Conservation (phyloP, 2,329 filamentous ascomycete species). For the Rugonectria rugulosa region DNA sequence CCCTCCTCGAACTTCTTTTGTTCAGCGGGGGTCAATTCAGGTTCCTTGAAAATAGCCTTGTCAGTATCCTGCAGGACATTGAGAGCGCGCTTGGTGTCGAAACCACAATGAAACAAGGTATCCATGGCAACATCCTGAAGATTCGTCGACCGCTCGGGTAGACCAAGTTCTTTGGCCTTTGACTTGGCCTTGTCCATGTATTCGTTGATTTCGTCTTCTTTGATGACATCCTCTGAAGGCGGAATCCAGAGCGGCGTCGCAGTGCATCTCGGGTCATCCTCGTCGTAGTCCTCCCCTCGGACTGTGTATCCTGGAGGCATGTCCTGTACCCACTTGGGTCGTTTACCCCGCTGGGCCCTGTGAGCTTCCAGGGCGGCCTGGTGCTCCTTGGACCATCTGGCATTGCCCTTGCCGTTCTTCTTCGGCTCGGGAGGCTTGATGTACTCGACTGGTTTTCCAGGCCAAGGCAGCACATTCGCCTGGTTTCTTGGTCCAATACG, state of each 20-base stretch:
- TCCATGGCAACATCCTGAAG: slow-evolving; percentile 84
- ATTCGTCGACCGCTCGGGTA: slow-evolving; percentile 82
- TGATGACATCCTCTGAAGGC: slow-evolving; percentile 60
- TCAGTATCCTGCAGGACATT: slow-evolving; percentile 73
- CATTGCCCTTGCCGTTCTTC: slow-evolving; percentile 80
- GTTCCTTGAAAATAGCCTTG: slow-evolving; percentile 81
- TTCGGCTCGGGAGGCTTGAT: slow-evolving; percentile 89
- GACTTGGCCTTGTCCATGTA: slow-evolving; percentile 77
- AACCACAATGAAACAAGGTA: slow-evolving; percentile 75
- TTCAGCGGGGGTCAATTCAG: slow-evolving; percentile 78
- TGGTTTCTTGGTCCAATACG: slow-evolving; percentile 91
- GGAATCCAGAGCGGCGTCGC: slow-evolving; percentile 82
- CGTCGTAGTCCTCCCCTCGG: slow-evolving; percentile 79
- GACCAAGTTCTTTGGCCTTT: slow-evolving; percentile 71
- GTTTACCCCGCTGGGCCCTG: slow-evolving; percentile 77
- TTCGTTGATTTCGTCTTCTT: slow-evolving; percentile 70
- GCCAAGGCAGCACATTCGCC: slow-evolving; percentile 85
- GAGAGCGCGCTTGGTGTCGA: slow-evolving; percentile 74
- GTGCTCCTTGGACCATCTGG: slow-evolving; percentile 81
- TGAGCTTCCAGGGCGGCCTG: slow-evolving; percentile 83
- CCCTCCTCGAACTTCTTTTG: slow-evolving; percentile 92
- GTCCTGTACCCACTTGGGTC: slow-evolving; percentile 93
- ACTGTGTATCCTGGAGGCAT: slow-evolving; percentile 85
- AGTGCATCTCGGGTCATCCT: slow-evolving; percentile 78
- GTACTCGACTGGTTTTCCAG: slow-evolving; percentile 85